Conservation (phyloP, 2,329 filamentous ascomycete genomes). For the Claviceps sp. region DNA sequence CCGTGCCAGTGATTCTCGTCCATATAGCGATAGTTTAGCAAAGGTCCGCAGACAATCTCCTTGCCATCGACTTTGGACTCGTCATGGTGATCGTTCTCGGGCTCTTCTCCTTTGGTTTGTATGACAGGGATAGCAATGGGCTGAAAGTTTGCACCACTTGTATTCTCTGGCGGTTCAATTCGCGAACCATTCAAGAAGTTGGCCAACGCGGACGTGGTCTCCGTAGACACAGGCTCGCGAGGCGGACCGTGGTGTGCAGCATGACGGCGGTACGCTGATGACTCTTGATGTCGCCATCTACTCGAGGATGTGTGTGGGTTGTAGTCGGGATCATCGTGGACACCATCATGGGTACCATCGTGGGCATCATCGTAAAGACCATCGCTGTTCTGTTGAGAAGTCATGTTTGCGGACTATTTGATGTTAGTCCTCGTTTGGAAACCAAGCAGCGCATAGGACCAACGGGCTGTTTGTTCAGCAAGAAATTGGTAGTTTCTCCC, state of each 20-base stretch:
- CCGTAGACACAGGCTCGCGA: constrained; percentile 20
- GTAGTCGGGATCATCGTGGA: constrained; percentile 10
- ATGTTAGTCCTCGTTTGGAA: background rate
- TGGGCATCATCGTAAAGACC: constrained; percentile 6
- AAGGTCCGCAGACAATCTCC: constrained; percentile 57
- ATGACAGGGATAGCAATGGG: constrained; percentile 35
- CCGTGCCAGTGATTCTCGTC: constrained; percentile 65
- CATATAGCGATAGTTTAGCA: constrained; percentile 69
- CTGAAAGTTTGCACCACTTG: constrained; percentile 24
- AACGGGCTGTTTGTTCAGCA: background rate
- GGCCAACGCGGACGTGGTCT: constrained; percentile 37
- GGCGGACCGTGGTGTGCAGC: constrained; percentile 22
- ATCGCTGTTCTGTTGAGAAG: constrained; percentile 2
- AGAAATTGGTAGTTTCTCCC: too few relatives aligned
- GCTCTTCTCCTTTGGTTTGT: constrained; percentile 2
- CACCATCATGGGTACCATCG: background rate
- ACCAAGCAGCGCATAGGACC: background rate
- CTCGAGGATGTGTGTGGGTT: constrained; percentile 45
- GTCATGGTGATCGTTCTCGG: constrained; percentile 5
- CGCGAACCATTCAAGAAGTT: constrained; percentile 43
- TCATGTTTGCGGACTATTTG: background rate
- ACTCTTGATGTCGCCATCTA: constrained; percentile 53
- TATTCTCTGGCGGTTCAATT: constrained; percentile 27
- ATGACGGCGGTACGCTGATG: constrained; percentile 37
- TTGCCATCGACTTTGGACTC: constrained; percentile 17